Evolutionary conservation across 2,329 filamentous ascomycete species (phyloP).

Genomic region (Cordyceps militaris): DNA sequence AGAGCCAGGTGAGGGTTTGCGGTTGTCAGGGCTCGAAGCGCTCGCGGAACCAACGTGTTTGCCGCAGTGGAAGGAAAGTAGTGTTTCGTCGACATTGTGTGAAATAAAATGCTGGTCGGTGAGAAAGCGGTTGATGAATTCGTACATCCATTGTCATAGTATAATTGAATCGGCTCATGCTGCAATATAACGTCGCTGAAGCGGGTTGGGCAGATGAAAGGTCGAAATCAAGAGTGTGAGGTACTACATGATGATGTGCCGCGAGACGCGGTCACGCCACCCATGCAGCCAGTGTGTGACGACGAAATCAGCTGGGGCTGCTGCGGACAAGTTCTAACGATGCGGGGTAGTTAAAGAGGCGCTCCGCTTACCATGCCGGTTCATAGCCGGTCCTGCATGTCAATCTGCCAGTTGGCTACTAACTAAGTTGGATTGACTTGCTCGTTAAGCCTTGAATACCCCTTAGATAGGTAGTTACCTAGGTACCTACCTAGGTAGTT

Average conservation of each 20-base stretch:
- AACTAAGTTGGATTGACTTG: too few species aligned
- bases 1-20: slow-evolving; percentile 41
- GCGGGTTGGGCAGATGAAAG: neutral
- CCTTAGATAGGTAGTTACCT: too few species aligned
- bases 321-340: too few species aligned
- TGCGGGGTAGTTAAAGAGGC: neutral
- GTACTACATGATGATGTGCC: neutral
- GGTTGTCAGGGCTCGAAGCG: slow-evolving; percentile 18
- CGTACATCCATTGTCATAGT: neutral
- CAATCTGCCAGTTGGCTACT: too few species aligned
- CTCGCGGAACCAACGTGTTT: slow-evolving; percentile 21
- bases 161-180: neutral
- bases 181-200: neutral
- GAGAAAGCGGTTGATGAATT: neutral
- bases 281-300: neutral
- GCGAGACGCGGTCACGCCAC: neutral
- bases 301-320: neutral
- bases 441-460: too few species aligned
- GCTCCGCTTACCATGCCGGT: too few species aligned
- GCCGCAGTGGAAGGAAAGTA: slow-evolving; percentile 17
- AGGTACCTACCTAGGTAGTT: too few species aligned
- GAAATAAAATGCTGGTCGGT: neutral
- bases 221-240: neutral
- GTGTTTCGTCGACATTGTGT: slow-evolving; percentile 16
- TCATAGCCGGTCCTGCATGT: too few species aligned